phyloP scores from a whole-genome alignment of 202 grass and related monocot genomes.

The Digitaria exilis region DNA sequence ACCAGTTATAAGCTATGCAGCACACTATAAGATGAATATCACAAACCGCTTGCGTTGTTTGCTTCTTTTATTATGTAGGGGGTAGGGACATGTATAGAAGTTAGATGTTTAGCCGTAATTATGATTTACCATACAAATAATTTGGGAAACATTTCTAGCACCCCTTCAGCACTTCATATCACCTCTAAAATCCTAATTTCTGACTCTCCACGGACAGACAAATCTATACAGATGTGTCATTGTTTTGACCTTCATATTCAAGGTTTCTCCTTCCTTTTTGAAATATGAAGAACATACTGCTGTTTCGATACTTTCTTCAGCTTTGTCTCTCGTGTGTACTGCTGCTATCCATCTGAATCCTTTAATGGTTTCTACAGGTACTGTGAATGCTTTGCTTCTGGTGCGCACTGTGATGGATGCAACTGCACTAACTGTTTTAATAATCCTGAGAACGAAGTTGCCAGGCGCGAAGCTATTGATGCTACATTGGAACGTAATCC shows the following conservation, averaged over 20 bases:
- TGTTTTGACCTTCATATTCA: slow-evolving; percentile 10
- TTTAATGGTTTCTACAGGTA: slow-evolving; percentile 61
- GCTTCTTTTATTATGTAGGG: neutral
- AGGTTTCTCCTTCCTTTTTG: neutral
- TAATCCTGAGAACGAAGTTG: slow-evolving; percentile 87
- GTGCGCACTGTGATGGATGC: slow-evolving; percentile 87
- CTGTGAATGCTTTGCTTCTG: slow-evolving; percentile 97
- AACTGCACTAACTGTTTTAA: slow-evolving; percentile 96
- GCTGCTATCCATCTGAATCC: slow-evolving; percentile 31
- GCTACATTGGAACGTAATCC: slow-evolving; percentile 95
- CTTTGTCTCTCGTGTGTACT: slow-evolving; percentile 6
- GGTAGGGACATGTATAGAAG: neutral
- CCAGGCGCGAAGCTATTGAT: slow-evolving; percentile 86
- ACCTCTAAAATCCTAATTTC: slow-evolving; percentile 5
- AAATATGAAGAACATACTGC: neutral
- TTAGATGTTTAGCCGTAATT: slow-evolving; percentile 15
- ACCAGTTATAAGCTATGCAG: slow-evolving; percentile 19
- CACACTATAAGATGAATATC: neutral
- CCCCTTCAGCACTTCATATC: neutral
- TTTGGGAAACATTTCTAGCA: neutral
- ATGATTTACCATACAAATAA: neutral
- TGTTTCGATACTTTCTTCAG: slow-evolving; percentile 19
- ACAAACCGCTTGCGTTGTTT: neutral
- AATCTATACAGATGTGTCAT: slow-evolving; percentile 10
- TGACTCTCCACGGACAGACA: neutral